Percentiles rank a stretch among this genome's conserved stretches.
These are phyloP conservation scores for Claviceps cyperi DNA, from an alignment of 2,329 filamentous ascomycete genomes.

Conservation along the genomic window DNA sequence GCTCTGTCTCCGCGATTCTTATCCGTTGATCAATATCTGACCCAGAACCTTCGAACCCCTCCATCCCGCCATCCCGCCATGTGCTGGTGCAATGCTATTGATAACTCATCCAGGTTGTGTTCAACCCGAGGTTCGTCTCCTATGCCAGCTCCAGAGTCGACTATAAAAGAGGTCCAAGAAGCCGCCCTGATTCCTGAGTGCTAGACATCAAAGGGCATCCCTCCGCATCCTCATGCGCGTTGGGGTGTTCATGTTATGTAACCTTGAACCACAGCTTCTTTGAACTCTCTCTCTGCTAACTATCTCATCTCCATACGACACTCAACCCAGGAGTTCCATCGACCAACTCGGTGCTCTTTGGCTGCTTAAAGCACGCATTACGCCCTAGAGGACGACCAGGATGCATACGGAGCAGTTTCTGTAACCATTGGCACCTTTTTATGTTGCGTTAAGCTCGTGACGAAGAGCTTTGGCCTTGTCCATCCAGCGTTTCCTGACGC, in stretches of 20 bases:
- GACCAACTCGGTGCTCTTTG: background rate
- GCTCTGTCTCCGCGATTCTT: too few relatives aligned
- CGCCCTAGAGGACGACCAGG: background rate
- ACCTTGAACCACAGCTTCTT: background rate
- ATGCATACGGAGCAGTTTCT: background rate
- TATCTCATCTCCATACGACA: background rate
- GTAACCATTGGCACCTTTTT: background rate
- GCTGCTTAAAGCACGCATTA: background rate
- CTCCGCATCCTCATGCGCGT: background rate
- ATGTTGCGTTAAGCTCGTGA: background rate
- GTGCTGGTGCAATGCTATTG: too few relatives aligned
- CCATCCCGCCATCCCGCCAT: too few relatives aligned
- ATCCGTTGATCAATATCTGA: too few relatives aligned
- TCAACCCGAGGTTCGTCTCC: background rate
- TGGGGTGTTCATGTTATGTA: background rate
- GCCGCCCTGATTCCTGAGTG: background rate
- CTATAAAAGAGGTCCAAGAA: background rate
- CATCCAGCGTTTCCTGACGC: background rate
- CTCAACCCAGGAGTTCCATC: background rate
- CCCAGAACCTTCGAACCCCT: too few relatives aligned
- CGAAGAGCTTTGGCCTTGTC: background rate
- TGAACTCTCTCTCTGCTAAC: background rate
- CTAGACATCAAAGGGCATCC: background rate
- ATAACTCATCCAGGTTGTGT: too few relatives aligned
- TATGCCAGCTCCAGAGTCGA: background rate